Base-by-base conservation (phyloP, 139 green algal genomes). In the Eudorina sp. region DNA sequence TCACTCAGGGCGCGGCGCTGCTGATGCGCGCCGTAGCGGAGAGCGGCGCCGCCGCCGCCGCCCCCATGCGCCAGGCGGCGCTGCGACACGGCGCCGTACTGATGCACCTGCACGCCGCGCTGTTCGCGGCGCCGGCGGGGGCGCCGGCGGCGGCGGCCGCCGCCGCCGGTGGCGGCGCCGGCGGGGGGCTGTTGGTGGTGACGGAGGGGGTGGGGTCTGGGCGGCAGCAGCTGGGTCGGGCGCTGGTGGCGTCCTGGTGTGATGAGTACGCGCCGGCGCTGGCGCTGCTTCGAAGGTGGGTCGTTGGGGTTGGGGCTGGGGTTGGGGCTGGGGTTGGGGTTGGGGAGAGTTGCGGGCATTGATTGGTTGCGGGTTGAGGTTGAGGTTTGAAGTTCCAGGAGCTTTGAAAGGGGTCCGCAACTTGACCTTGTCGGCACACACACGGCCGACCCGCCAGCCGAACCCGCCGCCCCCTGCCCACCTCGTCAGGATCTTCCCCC, bases 1-100 rank as follows among this genome's bases (percentile, higher is more conserved):
- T 97, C 19, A 82, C 91, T 0, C 91, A 97, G 7, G 95, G 89
- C 14, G 92, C 92, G 3, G 95, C 95, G 4, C 82, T 97, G 38
- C 70, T 98, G 21, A 98, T 98, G 96, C 90, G 93, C 5, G 93
- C 94, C 0, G 87, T 98, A 4, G 96, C 96, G 8, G 94, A 97
- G 75, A 83, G 92, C 27, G 96, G 96, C 9, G 90, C 95, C 1
- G 90, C 64, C 2, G 94, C 96, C 14, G 96, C 96, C 0, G 94
- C 90, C 36, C 96, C 96, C 29, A 96, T 98, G 94, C 93, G 96
- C 1, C 94, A 96, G 29, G 96, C 95, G 1, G 96, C 97, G 0
- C 91, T 99, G 23, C 53, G 90, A 0, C 95, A 98, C 89, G 97
- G 97, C 6, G 97, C 96, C 4, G 25, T 99, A 68, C 88, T 98